Evolutionary conservation across 1,284 basidiomycete species (phyloP).

Genomic region (Ceratobasidium sp.): DNA sequence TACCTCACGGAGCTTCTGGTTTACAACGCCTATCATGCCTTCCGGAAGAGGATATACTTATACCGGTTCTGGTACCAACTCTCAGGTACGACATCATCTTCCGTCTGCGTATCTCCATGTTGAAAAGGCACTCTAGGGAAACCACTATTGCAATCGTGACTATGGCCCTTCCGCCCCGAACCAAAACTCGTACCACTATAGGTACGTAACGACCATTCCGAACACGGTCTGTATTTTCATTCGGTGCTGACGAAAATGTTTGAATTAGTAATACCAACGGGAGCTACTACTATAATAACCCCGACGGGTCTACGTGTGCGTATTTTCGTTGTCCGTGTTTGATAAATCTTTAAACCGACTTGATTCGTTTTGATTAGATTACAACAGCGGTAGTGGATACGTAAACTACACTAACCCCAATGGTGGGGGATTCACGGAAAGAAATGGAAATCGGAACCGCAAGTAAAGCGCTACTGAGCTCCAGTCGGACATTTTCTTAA

Average conservation of each 20-base stretch:
- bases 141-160: slow-evolving; percentile 47
- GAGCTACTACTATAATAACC: slow-evolving; percentile 22
- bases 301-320: slow-evolving; percentile 27
- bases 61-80: slow-evolving; percentile 27
- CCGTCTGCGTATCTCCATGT: background rate
- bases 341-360: background rate
- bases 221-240: background rate
- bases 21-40: background rate
- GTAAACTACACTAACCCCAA: slow-evolving; percentile 43
- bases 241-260: background rate
- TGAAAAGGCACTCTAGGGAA: slow-evolving; percentile 25
- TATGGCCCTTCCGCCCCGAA: slow-evolving; percentile 47
- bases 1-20: background rate
- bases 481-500: too few species aligned
- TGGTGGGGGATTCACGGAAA: slow-evolving; percentile 45
- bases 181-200: slow-evolving; percentile 46
- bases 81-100: background rate
- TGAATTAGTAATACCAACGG: slow-evolving; percentile 7
- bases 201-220: background rate
- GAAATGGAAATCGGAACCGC: background rate
- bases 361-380: slow-evolving; percentile 25
- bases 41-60: slow-evolving; percentile 42
- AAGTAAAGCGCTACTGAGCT: too few species aligned
- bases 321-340: background rate
- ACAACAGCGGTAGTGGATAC: slow-evolving; percentile 43